phyloP scores from a whole-genome alignment of 2,329 filamentous ascomycete species.

The Neonectria magnoliae region DNA sequence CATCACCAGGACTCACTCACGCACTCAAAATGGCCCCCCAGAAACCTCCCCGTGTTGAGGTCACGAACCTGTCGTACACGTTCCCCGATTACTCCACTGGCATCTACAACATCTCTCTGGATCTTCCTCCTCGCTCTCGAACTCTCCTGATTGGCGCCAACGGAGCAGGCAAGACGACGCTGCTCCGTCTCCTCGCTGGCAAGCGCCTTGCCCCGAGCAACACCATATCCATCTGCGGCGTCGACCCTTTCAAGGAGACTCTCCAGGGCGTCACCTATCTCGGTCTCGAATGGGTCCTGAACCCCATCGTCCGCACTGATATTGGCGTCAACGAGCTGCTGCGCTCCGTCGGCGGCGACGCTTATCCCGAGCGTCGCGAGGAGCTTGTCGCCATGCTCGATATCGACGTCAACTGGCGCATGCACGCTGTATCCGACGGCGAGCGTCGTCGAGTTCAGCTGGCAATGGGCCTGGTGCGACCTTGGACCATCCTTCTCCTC shows the following conservation, averaged over 20 bases:
- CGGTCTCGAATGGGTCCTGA: slow-evolving; percentile 97
- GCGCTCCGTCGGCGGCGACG: slow-evolving; percentile 84
- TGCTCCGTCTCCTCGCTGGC: slow-evolving; percentile 91
- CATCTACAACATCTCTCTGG: slow-evolving; percentile 76
- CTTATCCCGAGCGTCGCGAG: slow-evolving; percentile 83
- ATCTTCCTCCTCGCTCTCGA: slow-evolving; percentile 83
- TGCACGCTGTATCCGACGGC: slow-evolving; percentile 95
- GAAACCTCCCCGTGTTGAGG: slow-evolving; percentile 70
- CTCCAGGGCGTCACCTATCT: slow-evolving; percentile 97
- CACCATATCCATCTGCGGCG: slow-evolving; percentile 80
- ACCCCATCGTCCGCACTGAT: slow-evolving; percentile 94
- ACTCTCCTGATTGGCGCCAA: slow-evolving; percentile 96
- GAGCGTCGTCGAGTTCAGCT: slow-evolving; percentile 92
- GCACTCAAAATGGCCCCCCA: slow-evolving; percentile 42
- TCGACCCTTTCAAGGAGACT: slow-evolving; percentile 90
- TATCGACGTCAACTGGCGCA: slow-evolving; percentile 90
- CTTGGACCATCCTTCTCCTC: slow-evolving; percentile 89
- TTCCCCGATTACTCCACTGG: slow-evolving; percentile 90
- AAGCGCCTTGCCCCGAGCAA: slow-evolving; percentile 87
- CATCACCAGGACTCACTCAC: slow-evolving; percentile 25
- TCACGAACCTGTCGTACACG: slow-evolving; percentile 82
- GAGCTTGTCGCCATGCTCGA: slow-evolving; percentile 90
- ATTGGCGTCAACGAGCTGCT: slow-evolving; percentile 91
- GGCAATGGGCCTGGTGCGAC: slow-evolving; percentile 91
- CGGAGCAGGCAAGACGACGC: slow-evolving; percentile 95